A percentile compares a stretch with the other conserved stretches of the same genome.
phyloP scores from a whole-genome alignment of 2,329 filamentous ascomycete species.

The Grosmannia huntii region DNA sequence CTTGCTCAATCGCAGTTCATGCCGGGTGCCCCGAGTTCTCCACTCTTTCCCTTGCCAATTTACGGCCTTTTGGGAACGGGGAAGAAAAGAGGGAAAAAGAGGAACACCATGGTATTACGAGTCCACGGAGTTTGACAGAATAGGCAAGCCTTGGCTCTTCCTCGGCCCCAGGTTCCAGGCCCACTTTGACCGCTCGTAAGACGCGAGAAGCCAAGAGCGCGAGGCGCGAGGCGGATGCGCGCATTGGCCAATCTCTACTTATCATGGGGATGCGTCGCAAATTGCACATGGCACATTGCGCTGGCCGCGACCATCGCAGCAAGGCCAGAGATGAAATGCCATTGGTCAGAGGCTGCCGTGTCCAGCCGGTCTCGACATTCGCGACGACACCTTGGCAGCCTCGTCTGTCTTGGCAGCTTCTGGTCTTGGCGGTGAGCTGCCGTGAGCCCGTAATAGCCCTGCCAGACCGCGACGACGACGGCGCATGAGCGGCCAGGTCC shows the following conservation, averaged over 20 bases:
- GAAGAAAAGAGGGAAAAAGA: not conserved
- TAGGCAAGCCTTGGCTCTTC: not conserved
- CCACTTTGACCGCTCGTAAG: not conserved
- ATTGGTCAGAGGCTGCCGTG: too few relatives aligned
- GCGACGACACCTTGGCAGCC: too few relatives aligned
- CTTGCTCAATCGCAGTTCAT: not conserved
- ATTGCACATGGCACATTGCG: not conserved
- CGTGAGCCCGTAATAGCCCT: too few relatives aligned
- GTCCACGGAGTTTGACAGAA: not conserved
- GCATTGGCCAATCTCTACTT: not conserved
- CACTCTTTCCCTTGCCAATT: not conserved
- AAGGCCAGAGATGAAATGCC: not conserved
- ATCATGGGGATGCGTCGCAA: not conserved
- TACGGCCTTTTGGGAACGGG: not conserved
- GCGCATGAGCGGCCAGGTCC: too few relatives aligned
- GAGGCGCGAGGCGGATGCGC: conserved; percentile 9
- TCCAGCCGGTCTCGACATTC: too few relatives aligned
- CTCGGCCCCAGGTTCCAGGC: not conserved
- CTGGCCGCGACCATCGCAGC: not conserved
- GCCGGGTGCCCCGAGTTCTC: conserved; percentile 2
- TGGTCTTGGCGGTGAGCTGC: too few relatives aligned
- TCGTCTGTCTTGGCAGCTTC: too few relatives aligned
- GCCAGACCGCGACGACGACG: too few relatives aligned
- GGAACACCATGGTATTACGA: not conserved
- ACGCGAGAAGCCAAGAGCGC: conserved; percentile 11